Evolutionary conservation across 768 basidiomycete species (phyloP).

Genomic region (Naematelia aurantialba): DNA sequence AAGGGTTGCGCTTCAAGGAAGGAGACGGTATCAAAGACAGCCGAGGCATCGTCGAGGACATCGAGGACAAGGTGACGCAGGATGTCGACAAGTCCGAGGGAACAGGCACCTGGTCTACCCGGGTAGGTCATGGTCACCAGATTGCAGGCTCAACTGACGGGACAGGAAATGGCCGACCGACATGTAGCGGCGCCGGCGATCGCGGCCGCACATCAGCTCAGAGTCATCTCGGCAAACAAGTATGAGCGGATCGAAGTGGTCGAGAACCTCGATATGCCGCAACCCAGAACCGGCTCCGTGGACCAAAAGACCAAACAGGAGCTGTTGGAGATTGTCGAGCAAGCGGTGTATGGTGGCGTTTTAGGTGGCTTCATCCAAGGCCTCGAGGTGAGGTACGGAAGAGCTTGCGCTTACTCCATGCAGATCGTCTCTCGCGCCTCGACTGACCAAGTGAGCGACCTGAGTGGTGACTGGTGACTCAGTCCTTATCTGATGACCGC

Average conservation of each 20-base stretch:
- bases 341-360: conserved; percentile 44
- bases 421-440: conserved; percentile 47
- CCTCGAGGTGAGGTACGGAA: conserved; percentile 32
- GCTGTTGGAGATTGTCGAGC: conserved; percentile 35
- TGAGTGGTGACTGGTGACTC: too few species aligned
- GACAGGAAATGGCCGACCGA: conserved; percentile 43
- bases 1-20: conserved; percentile 40
- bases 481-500: neutral
- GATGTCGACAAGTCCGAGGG: conserved; percentile 48
- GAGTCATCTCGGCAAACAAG: conserved; percentile 46
- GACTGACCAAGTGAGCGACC: conserved; percentile 25
- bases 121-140: conserved; percentile 4
- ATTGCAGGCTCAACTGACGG: neutral
- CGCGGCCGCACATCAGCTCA: conserved; percentile 47
- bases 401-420: neutral
- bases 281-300: conserved; percentile 21
- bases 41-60: conserved; percentile 47
- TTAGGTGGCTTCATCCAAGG: conserved; percentile 48
- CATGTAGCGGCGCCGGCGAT: conserved; percentile 49
- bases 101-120: conserved; percentile 46
- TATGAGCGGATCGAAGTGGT: conserved; percentile 36
- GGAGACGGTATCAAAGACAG: conserved; percentile 43
- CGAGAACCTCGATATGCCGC: conserved; percentile 42
- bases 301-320: conserved; percentile 18
- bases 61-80: conserved; percentile 50